Evolutionary conservation across 177 flowering plant genomes (phyloP).

Genomic region (Vitis hybrid): DNA sequence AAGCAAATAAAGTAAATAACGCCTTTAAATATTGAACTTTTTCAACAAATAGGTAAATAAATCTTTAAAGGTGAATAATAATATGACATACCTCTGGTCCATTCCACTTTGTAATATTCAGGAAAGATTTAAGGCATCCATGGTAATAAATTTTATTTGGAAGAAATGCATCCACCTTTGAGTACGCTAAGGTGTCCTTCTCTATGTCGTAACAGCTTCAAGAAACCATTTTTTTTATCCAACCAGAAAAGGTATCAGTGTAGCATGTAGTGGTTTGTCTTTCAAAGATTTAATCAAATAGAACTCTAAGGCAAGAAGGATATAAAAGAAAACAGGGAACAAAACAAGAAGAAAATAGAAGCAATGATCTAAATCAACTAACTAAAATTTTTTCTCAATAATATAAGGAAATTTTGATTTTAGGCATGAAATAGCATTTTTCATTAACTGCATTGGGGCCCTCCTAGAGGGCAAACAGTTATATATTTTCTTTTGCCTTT

Average conservation of each 20-base stretch:
- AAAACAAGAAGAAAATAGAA: background rate
- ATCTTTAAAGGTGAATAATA: background rate
- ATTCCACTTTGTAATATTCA: slow-evolving; percentile 92
- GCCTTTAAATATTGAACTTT: too few relatives aligned
- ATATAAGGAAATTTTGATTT: too few relatives aligned
- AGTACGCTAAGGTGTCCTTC: slow-evolving; percentile 84
- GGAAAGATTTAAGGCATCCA: slow-evolving; percentile 91
- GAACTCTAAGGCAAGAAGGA: background rate
- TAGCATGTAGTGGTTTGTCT: background rate
- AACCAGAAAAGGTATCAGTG: background rate
- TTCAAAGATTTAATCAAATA: background rate
- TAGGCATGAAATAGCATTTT: too few relatives aligned
- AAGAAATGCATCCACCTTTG: slow-evolving; percentile 83
- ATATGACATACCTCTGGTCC: slow-evolving; percentile 82
- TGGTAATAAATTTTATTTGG: slow-evolving; percentile 86
- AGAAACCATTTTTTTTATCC: background rate
- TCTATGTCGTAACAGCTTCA: slow-evolving; percentile 81
- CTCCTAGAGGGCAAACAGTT: too few relatives aligned
- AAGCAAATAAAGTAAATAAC: background rate
- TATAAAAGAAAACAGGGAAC: background rate
- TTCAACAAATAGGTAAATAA: background rate
- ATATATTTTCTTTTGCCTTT: too few relatives aligned
- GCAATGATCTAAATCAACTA: background rate
- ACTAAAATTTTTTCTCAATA: too few relatives aligned
- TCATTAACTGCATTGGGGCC: too few relatives aligned